These are phyloP conservation scores for Polyporus arcularius DNA, from an alignment of 768 basidiomycete species.

Conservation along the genomic window DNA sequence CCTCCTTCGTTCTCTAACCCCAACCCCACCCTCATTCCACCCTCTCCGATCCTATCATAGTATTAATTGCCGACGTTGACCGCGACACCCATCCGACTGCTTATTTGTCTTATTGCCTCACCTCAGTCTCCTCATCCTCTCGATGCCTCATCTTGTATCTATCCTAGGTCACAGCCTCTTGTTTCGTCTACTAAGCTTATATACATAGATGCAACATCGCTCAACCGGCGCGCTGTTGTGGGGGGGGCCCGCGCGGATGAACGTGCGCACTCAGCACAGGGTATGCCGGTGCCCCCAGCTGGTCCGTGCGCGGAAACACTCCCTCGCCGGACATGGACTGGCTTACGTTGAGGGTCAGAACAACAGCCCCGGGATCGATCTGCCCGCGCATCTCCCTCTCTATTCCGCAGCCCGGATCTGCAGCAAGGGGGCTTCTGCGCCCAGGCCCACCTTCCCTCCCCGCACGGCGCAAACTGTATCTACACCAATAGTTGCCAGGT, in stretches of 20 bases:
- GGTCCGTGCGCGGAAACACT: conserved; percentile 16
- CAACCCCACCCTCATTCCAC: conserved; percentile 3
- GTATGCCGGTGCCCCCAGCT: conserved; percentile 4
- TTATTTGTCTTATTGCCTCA: neutral
- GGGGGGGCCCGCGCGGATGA: neutral
- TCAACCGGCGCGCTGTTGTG: neutral
- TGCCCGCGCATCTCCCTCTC: neutral
- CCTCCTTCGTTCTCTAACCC: neutral
- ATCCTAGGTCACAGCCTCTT: conserved; percentile 13
- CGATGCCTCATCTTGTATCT: conserved; percentile 23
- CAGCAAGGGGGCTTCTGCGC: neutral
- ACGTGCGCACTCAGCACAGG: neutral
- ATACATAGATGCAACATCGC: conserved; percentile 20
- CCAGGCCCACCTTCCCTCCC: no score
- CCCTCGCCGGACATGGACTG: neutral
- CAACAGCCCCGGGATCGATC: conserved; percentile 8
- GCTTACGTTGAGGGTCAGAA: conserved; percentile 19
- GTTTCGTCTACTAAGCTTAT: conserved; percentile 21
- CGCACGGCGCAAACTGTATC: neutral
- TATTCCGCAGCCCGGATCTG: conserved; percentile 13
- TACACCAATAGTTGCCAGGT: neutral
- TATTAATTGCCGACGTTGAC: conserved; percentile 12
- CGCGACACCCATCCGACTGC: conserved; percentile 15
- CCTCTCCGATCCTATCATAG: neutral
- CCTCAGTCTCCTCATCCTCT: neutral